Conservation (phyloP, 2,329 filamentous ascomycete genomes). For the Arachnomyces sp. region DNA sequence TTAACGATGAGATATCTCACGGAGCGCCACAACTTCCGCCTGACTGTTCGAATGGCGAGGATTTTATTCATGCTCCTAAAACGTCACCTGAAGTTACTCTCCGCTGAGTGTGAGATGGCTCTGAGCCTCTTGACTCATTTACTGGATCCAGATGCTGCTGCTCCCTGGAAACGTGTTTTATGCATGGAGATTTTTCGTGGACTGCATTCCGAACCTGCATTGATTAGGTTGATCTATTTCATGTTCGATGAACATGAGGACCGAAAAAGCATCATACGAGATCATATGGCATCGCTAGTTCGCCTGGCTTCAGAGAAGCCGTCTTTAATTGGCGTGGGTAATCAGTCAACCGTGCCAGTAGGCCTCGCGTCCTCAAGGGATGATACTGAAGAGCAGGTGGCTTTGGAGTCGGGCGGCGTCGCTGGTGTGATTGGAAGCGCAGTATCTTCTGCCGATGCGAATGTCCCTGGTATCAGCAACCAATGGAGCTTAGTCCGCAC, state of each 20-base stretch:
- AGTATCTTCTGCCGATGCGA: slow-evolving; percentile 57
- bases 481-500: slow-evolving; percentile 86
- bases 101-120: slow-evolving; percentile 72
- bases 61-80: slow-evolving; percentile 76
- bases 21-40: slow-evolving; percentile 69
- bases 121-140: slow-evolving; percentile 74
- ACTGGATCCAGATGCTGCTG: slow-evolving; percentile 71
- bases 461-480: slow-evolving; percentile 67
- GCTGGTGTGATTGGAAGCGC: slow-evolving; percentile 76
- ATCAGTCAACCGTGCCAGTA: slow-evolving; percentile 75
- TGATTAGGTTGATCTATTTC: slow-evolving; percentile 71
- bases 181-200: slow-evolving; percentile 87
- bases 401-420: slow-evolving; percentile 79
- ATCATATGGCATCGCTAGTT: slow-evolving; percentile 82
- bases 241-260: slow-evolving; percentile 67
- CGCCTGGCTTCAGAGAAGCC: slow-evolving; percentile 87
- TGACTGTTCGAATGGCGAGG: slow-evolving; percentile 71
- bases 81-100: slow-evolving; percentile 65
- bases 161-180: slow-evolving; percentile 76
- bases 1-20: slow-evolving; percentile 70
- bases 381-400: slow-evolving; percentile 66
- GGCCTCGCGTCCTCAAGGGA: slow-evolving; percentile 50
- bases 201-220: slow-evolving; percentile 69
- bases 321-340: slow-evolving; percentile 73
- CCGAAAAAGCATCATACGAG: slow-evolving; percentile 67